These are phyloP conservation scores for Gaeumannomyces sp. DNA, from an alignment of 2,329 filamentous ascomycete species.

Conservation along the genomic window DNA sequence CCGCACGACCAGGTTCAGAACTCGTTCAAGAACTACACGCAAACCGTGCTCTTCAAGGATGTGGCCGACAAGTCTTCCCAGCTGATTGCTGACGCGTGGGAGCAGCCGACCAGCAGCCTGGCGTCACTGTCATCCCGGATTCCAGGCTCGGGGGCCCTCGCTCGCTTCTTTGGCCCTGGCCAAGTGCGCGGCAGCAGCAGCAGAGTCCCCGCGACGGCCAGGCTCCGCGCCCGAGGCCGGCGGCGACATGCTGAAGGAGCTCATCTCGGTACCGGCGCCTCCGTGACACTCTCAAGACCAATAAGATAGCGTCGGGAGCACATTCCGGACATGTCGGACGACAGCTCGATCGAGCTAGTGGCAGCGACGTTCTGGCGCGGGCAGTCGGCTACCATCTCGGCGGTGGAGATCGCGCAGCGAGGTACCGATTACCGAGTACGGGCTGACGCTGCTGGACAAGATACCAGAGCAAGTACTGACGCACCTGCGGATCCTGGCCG, in stretches of 20 bases:
- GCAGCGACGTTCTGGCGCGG: constrained; percentile 54
- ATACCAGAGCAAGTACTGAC: constrained; percentile 79
- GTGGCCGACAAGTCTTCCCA: constrained; percentile 33
- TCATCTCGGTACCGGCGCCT: constrained; percentile 57
- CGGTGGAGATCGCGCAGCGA: constrained; percentile 86
- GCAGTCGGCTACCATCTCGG: constrained; percentile 74
- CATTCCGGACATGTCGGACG: constrained; percentile 20
- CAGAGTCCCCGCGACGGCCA: constrained; percentile 1
- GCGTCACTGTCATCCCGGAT: constrained; percentile 23
- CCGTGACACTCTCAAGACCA: constrained; percentile 50
- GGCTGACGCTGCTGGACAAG: constrained; percentile 72
- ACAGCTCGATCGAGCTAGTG: constrained; percentile 37
- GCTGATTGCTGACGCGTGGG: constrained; percentile 36
- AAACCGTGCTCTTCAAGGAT: constrained; percentile 30
- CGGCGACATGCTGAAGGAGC: constrained; percentile 40
- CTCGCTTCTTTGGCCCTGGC: constrained; percentile 8
- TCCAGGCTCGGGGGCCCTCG: constrained; percentile 7
- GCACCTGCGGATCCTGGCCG: constrained; percentile 80
- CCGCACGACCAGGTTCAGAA: constrained; percentile 28
- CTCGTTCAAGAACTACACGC: constrained; percentile 33
- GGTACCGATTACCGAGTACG: constrained; percentile 69
- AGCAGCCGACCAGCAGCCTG: constrained; percentile 25
- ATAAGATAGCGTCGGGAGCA: constrained; percentile 41
- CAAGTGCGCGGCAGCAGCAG: not conserved
- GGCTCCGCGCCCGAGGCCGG: constrained; percentile 5